Evolutionary conservation across 495 filamentous ascomycete species (phyloP), one percentile per base, ranked within the genome.

Genomic region (Talaromyces stipitatus): DNA sequence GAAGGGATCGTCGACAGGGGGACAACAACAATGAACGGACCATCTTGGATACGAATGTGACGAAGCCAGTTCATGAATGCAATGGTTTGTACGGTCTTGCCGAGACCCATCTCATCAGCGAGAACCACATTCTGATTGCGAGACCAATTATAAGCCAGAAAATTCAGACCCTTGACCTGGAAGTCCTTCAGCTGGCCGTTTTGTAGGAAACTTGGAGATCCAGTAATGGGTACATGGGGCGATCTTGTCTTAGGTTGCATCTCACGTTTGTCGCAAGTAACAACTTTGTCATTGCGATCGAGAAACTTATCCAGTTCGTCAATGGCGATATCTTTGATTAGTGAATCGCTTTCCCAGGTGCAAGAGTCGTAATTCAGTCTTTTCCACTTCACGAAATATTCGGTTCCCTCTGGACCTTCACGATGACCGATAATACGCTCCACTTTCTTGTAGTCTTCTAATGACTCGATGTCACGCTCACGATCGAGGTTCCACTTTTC

Each of bases 71-170:
- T 96, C 76, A 97, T 86, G 69, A 97, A 97, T 0, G 94, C 80
- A 20, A 99, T 91, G 1, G 92, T 97, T 70, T 99, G 94, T 2
- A 99, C 92, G 1, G 94, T 99, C 75, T 99, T 99, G 23, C 94
- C 94, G 26, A 99, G 78, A 55, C 94, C 94, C 94, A 99, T 99
- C 67, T 99, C 94, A 62, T 99, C 94, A 11, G 94, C 94, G 12
- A 99, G 78, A 53, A 99, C 96, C 60, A 96, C 92, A 63, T 97
- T 97, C 62, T 90, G 89, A 43, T 84, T 85, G 60, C 85, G 84
- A 43, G 87, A 88, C 94, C 94, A 99, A 67, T 96, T 95, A 64
- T 91, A 89, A 36, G 90, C 90, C 55, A 99, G 73, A 72, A 95
- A 97, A 72, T 97, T 97, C 51, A 99, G 69, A 4, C 94, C 94